Base-by-base conservation (phyloP, 805 yeast species). In the Hanseniaspora lindneri region DNA sequence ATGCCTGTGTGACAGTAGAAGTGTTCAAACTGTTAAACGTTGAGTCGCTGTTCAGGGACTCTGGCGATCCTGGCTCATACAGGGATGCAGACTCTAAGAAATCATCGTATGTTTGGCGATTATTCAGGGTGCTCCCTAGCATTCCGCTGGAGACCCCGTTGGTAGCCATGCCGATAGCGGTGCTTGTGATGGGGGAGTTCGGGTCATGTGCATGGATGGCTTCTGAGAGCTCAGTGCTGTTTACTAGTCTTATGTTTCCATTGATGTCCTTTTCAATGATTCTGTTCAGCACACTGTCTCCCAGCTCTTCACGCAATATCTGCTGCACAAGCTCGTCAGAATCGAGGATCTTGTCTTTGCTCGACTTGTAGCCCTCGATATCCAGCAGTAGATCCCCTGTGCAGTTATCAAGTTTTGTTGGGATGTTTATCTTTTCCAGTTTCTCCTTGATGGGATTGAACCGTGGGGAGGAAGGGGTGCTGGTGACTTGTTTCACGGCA, bases 351-450 rank as follows among this genome's bases (percentile, higher is more conserved):
- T 81, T 85, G 55, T 79, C 77, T 44, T 79, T 82, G 56, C 80
- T 86, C 29, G 94, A 82, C 64, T 88, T 89, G 66, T 92, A 92
- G 16, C 98, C 98, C 56, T 87, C 94, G 80, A 89, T 85, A 65
- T 92, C 98, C 39, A 92, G 67, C 36, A 87, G 75, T 56, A 92
- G 71, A 59, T 87, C 95, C 11, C 98, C 98, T 2, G 52, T 49
- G 57, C 85, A 83, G 53, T 81, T 80, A 53, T 84, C 94, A 32
- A 88, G 74, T 55, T 79, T 84, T 25, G 94, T 80, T 1, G 96
- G 96, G 28, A 92, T 87, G 59, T 87, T 84, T 54, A 77, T 76
- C 54, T 75, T 72, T 16, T 75, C 77, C 35, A 85, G 69, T 59
- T 73, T 78, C 54, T 75, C 73, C 24, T 89, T 76, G 21, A 85